phyloP scores from a whole-genome alignment of 2,329 filamentous ascomycete genomes.

The Daldinia sp. region DNA sequence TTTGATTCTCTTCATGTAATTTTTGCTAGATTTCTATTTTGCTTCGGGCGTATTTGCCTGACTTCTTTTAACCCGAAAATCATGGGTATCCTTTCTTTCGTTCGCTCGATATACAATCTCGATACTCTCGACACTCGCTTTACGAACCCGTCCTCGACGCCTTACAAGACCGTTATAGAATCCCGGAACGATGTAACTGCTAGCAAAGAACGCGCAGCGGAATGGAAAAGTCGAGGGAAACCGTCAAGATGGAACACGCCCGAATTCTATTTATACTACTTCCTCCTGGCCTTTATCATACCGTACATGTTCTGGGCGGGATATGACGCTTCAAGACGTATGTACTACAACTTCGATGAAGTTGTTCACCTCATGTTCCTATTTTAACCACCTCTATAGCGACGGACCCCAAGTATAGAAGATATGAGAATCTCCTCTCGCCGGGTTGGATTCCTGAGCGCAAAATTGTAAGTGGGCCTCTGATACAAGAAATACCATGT shows the following conservation, averaged over 20 bases:
- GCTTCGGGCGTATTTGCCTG: constrained; percentile 40
- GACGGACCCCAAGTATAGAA: constrained; percentile 82
- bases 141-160: constrained; percentile 75
- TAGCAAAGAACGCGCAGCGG: constrained; percentile 57
- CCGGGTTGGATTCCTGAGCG: constrained; percentile 93
- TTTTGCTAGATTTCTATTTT: constrained; percentile 18
- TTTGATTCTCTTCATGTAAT: constrained; percentile 37
- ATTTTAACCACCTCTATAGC: constrained; percentile 62
- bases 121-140: constrained; percentile 74
- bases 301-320: constrained; percentile 93
- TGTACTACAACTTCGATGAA: constrained; percentile 37
- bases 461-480: constrained; percentile 74
- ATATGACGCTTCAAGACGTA: constrained; percentile 86
- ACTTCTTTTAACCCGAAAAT: constrained; percentile 36
- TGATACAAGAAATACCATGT: not conserved
- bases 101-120: constrained; percentile 69
- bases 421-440: constrained; percentile 77
- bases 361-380: not conserved
- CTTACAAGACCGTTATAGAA: constrained; percentile 71
- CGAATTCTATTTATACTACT: constrained; percentile 87
- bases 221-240: constrained; percentile 60
- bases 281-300: constrained; percentile 73
- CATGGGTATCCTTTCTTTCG: constrained; percentile 56
- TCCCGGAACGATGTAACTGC: constrained; percentile 59
- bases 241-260: constrained; percentile 85